A percentile compares a stretch with the other conserved stretches of the same genome.
Conservation (phyloP, 163 green algal genomes). For the Scenedesmus sp. region DNA sequence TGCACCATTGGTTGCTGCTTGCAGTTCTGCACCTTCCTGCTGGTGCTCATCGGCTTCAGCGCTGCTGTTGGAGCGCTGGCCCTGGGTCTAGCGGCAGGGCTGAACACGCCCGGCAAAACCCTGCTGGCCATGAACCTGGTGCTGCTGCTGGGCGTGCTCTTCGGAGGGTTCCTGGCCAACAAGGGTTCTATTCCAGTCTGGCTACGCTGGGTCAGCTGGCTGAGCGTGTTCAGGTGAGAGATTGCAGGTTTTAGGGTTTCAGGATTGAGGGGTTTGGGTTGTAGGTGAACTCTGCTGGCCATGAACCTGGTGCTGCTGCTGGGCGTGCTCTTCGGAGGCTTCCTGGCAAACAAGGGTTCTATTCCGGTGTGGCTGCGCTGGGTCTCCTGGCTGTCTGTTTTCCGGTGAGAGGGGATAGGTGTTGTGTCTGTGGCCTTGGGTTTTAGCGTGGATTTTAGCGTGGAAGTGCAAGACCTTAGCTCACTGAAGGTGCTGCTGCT, state of each 20-base stretch:
- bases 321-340: slow-evolving; percentile 71
- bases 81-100: slow-evolving; percentile 56
- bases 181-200: slow-evolving; percentile 62
- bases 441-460: neutral
- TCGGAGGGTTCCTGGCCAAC: slow-evolving; percentile 74
- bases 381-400: slow-evolving; percentile 64
- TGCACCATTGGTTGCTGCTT: slow-evolving; percentile 44
- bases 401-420: slow-evolving; percentile 49
- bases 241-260: slow-evolving; percentile 54
- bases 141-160: slow-evolving; percentile 65
- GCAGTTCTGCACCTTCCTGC: slow-evolving; percentile 72
- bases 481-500: neutral
- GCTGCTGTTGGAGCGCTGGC: slow-evolving; percentile 62
- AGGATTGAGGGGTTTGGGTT: too few species aligned
- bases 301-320: slow-evolving; percentile 57
- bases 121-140: slow-evolving; percentile 72
- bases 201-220: slow-evolving; percentile 70
- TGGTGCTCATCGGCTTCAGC: slow-evolving; percentile 68
- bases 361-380: slow-evolving; percentile 69
- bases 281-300: neutral
- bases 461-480: neutral
- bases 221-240: slow-evolving; percentile 64
- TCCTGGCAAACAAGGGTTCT: slow-evolving; percentile 73
- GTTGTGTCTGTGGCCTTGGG: neutral
- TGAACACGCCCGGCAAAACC: slow-evolving; percentile 60